Percentiles rank a stretch among this genome's conserved stretches.
Evolutionary conservation across 2,329 filamentous ascomycete species (phyloP).

Genomic region (Neopestalotiopsis sp.): DNA sequence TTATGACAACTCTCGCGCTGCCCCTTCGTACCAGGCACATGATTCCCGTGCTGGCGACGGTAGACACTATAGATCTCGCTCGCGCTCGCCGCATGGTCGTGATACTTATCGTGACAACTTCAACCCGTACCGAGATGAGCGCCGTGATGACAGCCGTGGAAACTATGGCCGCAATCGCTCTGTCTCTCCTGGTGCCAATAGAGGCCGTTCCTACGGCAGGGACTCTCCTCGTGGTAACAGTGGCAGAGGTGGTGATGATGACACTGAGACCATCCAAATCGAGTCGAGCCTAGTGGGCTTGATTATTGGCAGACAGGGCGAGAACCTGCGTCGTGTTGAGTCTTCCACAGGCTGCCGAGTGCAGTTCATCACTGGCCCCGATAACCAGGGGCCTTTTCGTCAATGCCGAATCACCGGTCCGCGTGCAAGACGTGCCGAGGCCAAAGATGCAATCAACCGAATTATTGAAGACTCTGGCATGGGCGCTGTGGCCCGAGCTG

Average conservation of each 20-base stretch:
- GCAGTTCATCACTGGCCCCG: constrained; percentile 82
- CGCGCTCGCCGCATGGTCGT: constrained; percentile 73
- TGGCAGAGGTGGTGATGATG: constrained; percentile 65
- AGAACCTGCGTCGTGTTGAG: constrained; percentile 87
- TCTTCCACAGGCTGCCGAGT: constrained; percentile 81
- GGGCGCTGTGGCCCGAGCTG: constrained; percentile 51
- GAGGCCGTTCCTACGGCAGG: constrained; percentile 53
- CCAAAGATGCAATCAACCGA: constrained; percentile 81
- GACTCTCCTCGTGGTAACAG: constrained; percentile 65
- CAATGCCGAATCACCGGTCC: constrained; percentile 86
- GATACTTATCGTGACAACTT: constrained; percentile 76
- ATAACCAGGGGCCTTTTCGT: constrained; percentile 72
- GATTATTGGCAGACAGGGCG: constrained; percentile 89
- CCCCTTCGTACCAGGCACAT: constrained; percentile 42
- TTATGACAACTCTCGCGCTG: constrained; percentile 57
- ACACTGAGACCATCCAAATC: constrained; percentile 82
- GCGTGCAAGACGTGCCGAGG: constrained; percentile 73
- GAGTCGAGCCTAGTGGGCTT: constrained; percentile 86
- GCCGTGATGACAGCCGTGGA: constrained; percentile 69
- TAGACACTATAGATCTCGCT: constrained; percentile 70
- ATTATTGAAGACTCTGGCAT: constrained; percentile 88
- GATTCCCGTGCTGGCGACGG: constrained; percentile 51
- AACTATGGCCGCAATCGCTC: constrained; percentile 71
- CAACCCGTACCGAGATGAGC: constrained; percentile 86
- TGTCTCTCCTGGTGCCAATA: constrained; percentile 64